Evolutionary conservation across 2,329 filamentous ascomycete species (phyloP), one percentile per base, ranked within the genome.

Genomic region (Fusarium sp.): DNA sequence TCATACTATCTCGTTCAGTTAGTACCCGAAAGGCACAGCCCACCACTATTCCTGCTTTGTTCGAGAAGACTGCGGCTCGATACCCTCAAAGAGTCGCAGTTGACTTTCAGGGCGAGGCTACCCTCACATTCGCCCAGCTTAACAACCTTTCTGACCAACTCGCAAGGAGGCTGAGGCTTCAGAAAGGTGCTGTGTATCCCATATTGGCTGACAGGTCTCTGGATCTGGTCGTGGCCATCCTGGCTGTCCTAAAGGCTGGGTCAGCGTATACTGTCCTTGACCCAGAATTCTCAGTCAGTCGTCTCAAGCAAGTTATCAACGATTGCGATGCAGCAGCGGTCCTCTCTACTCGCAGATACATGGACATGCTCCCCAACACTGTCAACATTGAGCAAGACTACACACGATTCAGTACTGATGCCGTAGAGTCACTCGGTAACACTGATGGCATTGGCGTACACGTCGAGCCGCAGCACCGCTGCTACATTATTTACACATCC

Each of bases 401-500:
- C 6, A 14, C 30, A 5, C 28, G 17, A 2, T 9, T 32, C 1
- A 24, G 6, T 6, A 20, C 7, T 24, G 28, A 44, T 24, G 1
- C 14, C 3, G 4, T 6, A 13, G 10, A 18, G 0, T 4, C 18
- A 12, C 28, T 50, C 0, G 9, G 11, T 0, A 20, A 51, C 39
- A 4, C 26, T 39, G 45, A 32, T 9, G 53, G 35, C 3, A 35
- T 48, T 13, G 28, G 42, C 1, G 39, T 67, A 8, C 4, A 8
- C 1, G 53, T 69, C 7, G n/a, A 59, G 14, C 58, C 66, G 8
- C 36, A 61, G 26, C 48, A 60, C 5, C 62, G 44, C 9, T 62
- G 58, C 15, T 77, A 77, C n/a, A 68, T 77, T 42, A 76, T 78
- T n/a, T 76, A 71, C 54, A 78, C 76, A 3, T 77, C 75, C 1